These are phyloP conservation scores for Pseudozyma pruni DNA, from an alignment of 1,284 basidiomycete genomes.

Conservation along the genomic window DNA sequence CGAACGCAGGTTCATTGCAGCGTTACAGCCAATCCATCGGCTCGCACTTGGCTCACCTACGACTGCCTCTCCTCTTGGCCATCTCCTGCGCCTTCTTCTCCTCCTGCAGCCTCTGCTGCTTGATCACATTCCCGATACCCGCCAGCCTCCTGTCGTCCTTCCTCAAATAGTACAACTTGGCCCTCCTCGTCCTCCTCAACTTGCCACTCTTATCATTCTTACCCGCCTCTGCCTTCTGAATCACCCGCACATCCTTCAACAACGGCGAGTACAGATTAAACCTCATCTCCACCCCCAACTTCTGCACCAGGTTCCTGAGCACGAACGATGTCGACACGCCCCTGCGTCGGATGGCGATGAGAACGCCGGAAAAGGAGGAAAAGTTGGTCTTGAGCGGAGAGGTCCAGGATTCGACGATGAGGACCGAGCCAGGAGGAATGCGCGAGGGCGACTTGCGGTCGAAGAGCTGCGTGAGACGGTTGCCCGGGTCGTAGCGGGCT, in stretches of 20 bases:
- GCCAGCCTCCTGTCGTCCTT: conserved; percentile 60
- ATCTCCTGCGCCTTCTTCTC: conserved; percentile 48
- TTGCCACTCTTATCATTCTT: conserved; percentile 54
- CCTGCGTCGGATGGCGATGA: conserved; percentile 61
- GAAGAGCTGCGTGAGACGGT: conserved; percentile 60
- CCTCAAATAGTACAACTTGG: conserved; percentile 66
- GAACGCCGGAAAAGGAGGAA: conserved; percentile 62
- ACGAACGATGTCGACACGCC: conserved; percentile 64
- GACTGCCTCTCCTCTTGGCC: conserved; percentile 36
- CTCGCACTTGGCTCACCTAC: conserved; percentile 11
- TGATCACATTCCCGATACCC: conserved; percentile 56
- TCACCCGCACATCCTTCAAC: conserved; percentile 63
- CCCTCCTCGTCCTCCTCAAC: conserved; percentile 58
- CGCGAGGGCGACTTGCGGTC: conserved; percentile 53
- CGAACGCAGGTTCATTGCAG: too few species aligned
- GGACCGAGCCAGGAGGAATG: conserved; percentile 63
- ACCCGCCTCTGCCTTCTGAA: conserved; percentile 58
- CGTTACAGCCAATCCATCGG: too few species aligned
- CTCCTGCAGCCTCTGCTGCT: conserved; percentile 51
- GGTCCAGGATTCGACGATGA: conserved; percentile 65
- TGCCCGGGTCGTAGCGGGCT: conserved; percentile 55
- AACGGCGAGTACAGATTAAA: conserved; percentile 65
- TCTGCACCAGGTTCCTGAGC: conserved; percentile 64
- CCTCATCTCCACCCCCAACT: conserved; percentile 66
- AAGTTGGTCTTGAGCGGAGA: conserved; percentile 53